Percentiles rank a stretch among this genome's conserved stretches.
These are phyloP conservation scores for Sporisorium exsertum DNA, from an alignment of 1,284 basidiomycete genomes.

Conservation along the genomic window DNA sequence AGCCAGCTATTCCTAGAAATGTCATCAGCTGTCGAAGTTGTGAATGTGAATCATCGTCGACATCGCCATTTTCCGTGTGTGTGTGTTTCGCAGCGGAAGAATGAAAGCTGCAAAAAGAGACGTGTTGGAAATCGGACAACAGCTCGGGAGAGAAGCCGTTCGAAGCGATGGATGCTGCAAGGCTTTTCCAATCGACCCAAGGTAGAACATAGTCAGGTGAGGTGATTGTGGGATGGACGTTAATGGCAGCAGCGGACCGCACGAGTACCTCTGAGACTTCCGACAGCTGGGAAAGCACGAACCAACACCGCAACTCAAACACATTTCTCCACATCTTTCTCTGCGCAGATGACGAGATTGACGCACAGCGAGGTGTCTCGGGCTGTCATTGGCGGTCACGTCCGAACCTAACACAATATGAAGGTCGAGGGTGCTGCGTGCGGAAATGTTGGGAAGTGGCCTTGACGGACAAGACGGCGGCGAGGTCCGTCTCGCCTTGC, in stretches of 20 bases:
- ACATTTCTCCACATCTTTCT: background rate
- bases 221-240: too few relatives aligned
- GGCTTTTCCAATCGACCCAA: background rate
- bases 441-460: conserved; percentile 43
- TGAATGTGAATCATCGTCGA: background rate
- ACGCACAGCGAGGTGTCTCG: background rate
- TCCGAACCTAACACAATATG: conserved; percentile 13
- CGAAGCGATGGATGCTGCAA: background rate
- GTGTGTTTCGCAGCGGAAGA: background rate
- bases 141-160: background rate
- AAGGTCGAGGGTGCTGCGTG: background rate
- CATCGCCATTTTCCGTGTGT: too few relatives aligned
- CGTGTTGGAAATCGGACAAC: background rate
- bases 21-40: background rate
- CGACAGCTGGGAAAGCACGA: background rate
- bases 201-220: background rate
- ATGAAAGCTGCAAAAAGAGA: background rate
- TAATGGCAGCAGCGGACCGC: too few relatives aligned
- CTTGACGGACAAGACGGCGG: conserved; percentile 15
- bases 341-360: background rate
- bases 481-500: background rate
- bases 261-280: conserved; percentile 5
- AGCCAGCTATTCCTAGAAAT: background rate
- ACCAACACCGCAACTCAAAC: background rate
- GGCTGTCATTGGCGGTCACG: background rate